Base-by-base conservation (phyloP, 495 filamentous ascomycete species). In the Aspergillus cristatus region DNA sequence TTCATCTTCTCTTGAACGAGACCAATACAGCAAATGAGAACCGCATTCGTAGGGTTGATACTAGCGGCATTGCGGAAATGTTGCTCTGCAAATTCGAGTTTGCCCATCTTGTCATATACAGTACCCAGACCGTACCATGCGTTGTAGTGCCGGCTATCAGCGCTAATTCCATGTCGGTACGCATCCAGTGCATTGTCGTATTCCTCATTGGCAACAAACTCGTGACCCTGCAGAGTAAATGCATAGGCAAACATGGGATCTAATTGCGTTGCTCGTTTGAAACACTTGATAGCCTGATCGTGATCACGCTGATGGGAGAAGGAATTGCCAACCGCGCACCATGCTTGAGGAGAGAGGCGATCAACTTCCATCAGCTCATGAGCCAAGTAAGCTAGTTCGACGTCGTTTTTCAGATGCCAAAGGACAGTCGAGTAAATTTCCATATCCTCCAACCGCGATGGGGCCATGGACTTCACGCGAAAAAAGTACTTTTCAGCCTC, bases 351-450 rank as follows among this genome's bases (percentile, higher is more conserved):
- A 0, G 88, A 90, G 32, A 87, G 71, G 51, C 86, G 88, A 32
- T 88, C 88, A 8, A 76, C 55, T 39, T 94, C 93, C 30, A 93
- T 69, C 14, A 96, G 67, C 52, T 91, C 83, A 48, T 96, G 93
- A 2, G 91, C 82, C 12, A 98, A 72, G 55, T 88, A 93, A 2
- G 93, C 87, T 6, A 98, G 70, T 18, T 95, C 86, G 6, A 85
- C 81, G 45, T 96, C 91, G 47, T 80, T 83, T 54, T 94, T 91
- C 43, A 94, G 67, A 54, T 94, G 86, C 91, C 91, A 98, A 6
- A 98, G 76, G n/a, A 90, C 78, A 10, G 93, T 97, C 3, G 90
- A 96, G 57, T 91, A 98, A 14, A 94, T 79, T 51, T 98, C 91
- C 89, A 96, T 95, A 50, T 94, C 89, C 46, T 89, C 82, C 32